phyloP scores from a whole-genome alignment of 2,329 filamentous ascomycete genomes.

The Biscogniauxia mediterranea region DNA sequence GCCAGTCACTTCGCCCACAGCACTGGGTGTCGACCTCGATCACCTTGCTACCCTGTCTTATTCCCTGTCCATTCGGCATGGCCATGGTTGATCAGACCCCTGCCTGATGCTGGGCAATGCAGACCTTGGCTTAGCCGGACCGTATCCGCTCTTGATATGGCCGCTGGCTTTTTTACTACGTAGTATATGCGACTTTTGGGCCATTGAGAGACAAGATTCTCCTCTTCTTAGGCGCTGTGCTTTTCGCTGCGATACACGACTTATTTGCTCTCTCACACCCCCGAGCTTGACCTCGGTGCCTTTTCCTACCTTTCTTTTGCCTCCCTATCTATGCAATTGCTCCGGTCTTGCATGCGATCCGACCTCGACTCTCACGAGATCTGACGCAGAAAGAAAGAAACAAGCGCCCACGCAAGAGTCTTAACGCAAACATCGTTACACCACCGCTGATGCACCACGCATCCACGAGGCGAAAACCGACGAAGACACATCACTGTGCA shows the following conservation, averaged over 20 bases:
- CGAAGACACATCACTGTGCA: constrained; percentile 27
- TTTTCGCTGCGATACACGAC: constrained; percentile 36
- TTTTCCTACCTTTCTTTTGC: constrained; percentile 30
- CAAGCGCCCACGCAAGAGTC: constrained; percentile 30
- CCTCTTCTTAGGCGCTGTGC: constrained; percentile 41
- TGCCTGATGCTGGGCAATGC: constrained; percentile 34
- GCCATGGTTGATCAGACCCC: constrained; percentile 38
- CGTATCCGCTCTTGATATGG: constrained; percentile 45
- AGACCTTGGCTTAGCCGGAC: constrained; percentile 42
- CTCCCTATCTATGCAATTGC: constrained; percentile 29
- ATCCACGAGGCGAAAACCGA: constrained; percentile 31
- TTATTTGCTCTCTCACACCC: constrained; percentile 38
- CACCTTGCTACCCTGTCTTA: constrained; percentile 33
- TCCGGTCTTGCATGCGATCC: constrained; percentile 26
- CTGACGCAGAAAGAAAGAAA: constrained; percentile 24
- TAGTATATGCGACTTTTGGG: constrained; percentile 38
- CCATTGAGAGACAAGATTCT: constrained; percentile 44
- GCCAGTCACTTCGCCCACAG: constrained; percentile 28
- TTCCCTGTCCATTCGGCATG: constrained; percentile 37
- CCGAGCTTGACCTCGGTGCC: constrained; percentile 25
- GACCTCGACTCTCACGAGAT: constrained; percentile 27
- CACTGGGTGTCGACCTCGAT: constrained; percentile 30
- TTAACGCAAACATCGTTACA: constrained; percentile 30
- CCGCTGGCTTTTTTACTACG: constrained; percentile 36
- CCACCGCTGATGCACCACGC: constrained; percentile 28